A percentile compares a stretch with the other conserved stretches of the same genome.
Conservation (phyloP, 2,329 filamentous ascomycete genomes). For the Metarhizium guizhouense region DNA sequence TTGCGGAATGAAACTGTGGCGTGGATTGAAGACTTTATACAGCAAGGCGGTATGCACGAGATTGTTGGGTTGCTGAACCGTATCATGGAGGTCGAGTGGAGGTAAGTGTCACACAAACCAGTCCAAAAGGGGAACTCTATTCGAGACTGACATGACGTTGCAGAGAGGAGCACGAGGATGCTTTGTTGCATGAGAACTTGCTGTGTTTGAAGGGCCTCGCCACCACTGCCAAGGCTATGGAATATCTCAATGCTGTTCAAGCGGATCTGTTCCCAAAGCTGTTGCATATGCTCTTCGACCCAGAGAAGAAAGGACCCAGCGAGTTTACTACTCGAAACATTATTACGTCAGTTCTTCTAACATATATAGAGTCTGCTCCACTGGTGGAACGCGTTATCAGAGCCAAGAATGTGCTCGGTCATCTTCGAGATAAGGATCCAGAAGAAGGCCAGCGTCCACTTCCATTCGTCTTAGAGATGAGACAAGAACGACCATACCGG, state of each 20-base stretch:
- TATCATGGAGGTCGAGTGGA: conserved; percentile 96
- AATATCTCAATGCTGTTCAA: conserved; percentile 73
- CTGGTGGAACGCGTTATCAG: conserved; percentile 55
- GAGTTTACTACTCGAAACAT: conserved; percentile 92
- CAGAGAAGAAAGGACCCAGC: conserved; percentile 95
- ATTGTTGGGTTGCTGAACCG: conserved; percentile 78
- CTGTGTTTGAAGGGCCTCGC: conserved; percentile 91
- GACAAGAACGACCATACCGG: conserved; percentile 76
- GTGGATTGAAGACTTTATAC: conserved; percentile 91
- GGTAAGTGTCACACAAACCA: conserved; percentile 36
- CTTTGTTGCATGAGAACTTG: conserved; percentile 81
- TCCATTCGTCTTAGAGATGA: conserved; percentile 84
- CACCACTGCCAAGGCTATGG: conserved; percentile 79
- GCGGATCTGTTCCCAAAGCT: conserved; percentile 76
- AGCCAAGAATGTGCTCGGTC: conserved; percentile 64
- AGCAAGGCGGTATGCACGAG: conserved; percentile 84
- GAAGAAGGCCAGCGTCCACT: conserved; percentile 69
- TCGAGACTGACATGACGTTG: conserved; percentile 10
- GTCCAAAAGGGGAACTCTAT: background rate
- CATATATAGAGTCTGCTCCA: conserved; percentile 66
- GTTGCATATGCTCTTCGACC: conserved; percentile 83
- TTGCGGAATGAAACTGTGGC: conserved; percentile 90
- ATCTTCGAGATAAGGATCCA: conserved; percentile 71
- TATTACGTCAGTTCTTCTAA: conserved; percentile 81
- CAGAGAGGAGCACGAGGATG: conserved; percentile 93